Percentiles rank a stretch among this genome's conserved stretches.
phyloP scores from a whole-genome alignment of 2,329 filamentous ascomycete species.

The Fusarium denticulatum region DNA sequence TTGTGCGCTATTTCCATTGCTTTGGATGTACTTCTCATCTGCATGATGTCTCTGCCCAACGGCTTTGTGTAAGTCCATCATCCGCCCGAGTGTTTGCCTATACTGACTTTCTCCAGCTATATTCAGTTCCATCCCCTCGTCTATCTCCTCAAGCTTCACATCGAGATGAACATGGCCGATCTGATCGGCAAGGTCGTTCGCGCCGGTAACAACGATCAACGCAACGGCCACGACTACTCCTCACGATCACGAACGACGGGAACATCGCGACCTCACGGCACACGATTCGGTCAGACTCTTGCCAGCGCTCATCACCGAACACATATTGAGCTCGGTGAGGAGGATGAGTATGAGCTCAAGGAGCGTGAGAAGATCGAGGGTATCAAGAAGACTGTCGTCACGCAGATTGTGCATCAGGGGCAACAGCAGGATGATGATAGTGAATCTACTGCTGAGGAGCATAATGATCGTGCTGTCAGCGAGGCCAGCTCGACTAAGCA shows the following conservation, averaged over 20 bases:
- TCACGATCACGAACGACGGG: conserved; percentile 31
- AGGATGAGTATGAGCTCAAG: conserved; percentile 39
- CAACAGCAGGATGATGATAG: conserved; percentile 20
- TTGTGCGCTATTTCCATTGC: conserved; percentile 45
- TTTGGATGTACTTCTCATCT: conserved; percentile 42
- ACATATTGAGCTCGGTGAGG: conserved; percentile 43
- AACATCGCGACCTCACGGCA: conserved; percentile 14
- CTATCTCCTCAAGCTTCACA: conserved; percentile 43
- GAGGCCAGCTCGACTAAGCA: conserved; percentile 42
- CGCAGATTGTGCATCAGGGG: conserved; percentile 20
- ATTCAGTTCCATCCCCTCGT: conserved; percentile 45
- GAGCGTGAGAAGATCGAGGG: conserved; percentile 39
- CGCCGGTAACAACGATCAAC: conserved; percentile 34
- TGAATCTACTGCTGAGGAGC: conserved; percentile 29
- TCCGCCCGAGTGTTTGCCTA: accelerated
- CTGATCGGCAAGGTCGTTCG: conserved; percentile 43
- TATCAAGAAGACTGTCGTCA: conserved; percentile 42
- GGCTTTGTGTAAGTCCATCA: conserved; percentile 38
- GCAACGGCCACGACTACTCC: conserved; percentile 29
- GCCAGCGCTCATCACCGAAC: conserved; percentile 35
- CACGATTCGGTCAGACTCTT: conserved; percentile 30
- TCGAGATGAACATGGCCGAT: conserved; percentile 46
- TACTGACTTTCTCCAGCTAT: conserved; percentile 22
- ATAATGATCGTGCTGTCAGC: conserved; percentile 37
- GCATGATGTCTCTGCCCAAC: conserved; percentile 44